Evolutionary conservation across 495 filamentous ascomycete genomes (phyloP).

Genomic region (Penicillium salamii): DNA sequence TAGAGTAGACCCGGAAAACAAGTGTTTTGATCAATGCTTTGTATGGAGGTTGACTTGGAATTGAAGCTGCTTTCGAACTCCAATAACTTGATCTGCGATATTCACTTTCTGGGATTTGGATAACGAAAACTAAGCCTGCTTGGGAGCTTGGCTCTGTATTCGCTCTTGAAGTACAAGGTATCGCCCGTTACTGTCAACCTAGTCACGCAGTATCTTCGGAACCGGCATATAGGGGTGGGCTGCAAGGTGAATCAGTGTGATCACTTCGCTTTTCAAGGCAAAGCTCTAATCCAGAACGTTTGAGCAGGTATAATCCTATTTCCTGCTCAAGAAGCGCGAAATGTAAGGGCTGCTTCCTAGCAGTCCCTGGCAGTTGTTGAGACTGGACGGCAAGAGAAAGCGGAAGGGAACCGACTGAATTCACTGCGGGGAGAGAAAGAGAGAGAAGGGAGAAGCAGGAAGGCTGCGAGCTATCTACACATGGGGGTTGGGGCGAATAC

Average conservation of each 20-base stretch:
- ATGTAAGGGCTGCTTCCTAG: too few species aligned
- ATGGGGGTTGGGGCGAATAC: too few species aligned
- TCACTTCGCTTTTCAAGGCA: slow-evolving; percentile 14
- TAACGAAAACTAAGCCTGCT: background rate
- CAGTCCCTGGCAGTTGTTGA: too few species aligned
- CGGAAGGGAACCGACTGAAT: too few species aligned
- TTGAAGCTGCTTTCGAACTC: too few species aligned
- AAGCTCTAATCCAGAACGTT: too few species aligned
- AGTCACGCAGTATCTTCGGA: slow-evolving; percentile 21
- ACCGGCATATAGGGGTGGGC: slow-evolving; percentile 16
- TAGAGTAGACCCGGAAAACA: slow-evolving; percentile 18
- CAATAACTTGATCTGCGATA: too few species aligned
- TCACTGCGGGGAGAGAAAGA: too few species aligned
- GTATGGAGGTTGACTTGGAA: slow-evolving; percentile 16
- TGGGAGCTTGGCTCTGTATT: slow-evolving; percentile 17
- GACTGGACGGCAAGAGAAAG: too few species aligned
- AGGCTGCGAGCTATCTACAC: too few species aligned
- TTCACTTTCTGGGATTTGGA: too few species aligned
- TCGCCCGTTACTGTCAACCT: slow-evolving; percentile 20
- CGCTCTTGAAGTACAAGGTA: slow-evolving; percentile 21
- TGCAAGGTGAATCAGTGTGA: slow-evolving; percentile 5
- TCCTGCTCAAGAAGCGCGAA: background rate
- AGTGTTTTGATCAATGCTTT: slow-evolving; percentile 11
- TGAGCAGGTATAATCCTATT: background rate
- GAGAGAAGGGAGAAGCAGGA: too few species aligned